Evolutionary conservation across 164 flowering plant species (phyloP), one percentile per base, ranked within the genome.

Genomic region (Liriodendron chinense): DNA sequence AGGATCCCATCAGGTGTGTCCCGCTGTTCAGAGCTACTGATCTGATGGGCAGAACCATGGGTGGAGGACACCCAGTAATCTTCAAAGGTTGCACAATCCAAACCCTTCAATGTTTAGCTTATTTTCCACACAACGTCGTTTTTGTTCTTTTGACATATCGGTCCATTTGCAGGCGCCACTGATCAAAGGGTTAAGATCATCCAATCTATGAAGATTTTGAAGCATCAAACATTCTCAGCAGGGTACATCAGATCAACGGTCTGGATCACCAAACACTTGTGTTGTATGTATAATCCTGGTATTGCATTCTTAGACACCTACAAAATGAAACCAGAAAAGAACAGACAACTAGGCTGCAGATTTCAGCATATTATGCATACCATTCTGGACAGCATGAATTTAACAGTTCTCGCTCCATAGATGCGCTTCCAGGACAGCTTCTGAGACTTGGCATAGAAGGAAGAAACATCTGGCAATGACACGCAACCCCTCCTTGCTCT

Each of bases 401-500:
- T 92, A 70, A 92, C 76, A 2, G 92, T 88, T 84, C 84, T 87
- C 25, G 91, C 91, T 61, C 99, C 97, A 83, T 96, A 93, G 70
- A 90, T 88, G 72, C 87, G 90, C 70, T 91, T 92, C 18, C 78
- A 80, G 61, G 93, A 86, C 72, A 93, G 91, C 78, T 89, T 89
- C 80, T 92, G 93, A 70, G 80, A 83, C 83, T 86, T 94, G 48
- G 89, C 86, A 82, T 96, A 96, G 82, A 96, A 96, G 69, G 98
- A 93, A 25, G 90, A 85, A 74, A 91, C 71, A 18, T 91, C 94
- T 3, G 99, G 98, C 78, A 96, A 80, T 13, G 89, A 86, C 85
- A 94, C 83, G 84, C 98, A 94, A 65, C 99, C 99, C 80, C 93
- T 85, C 76, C 93, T 88, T 12, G 92, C 90, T 81, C 84, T 86